Evolutionary conservation across 1,139 yeast genomes (phyloP).

Genomic region (Yamadazyma spencermartinsiae): DNA sequence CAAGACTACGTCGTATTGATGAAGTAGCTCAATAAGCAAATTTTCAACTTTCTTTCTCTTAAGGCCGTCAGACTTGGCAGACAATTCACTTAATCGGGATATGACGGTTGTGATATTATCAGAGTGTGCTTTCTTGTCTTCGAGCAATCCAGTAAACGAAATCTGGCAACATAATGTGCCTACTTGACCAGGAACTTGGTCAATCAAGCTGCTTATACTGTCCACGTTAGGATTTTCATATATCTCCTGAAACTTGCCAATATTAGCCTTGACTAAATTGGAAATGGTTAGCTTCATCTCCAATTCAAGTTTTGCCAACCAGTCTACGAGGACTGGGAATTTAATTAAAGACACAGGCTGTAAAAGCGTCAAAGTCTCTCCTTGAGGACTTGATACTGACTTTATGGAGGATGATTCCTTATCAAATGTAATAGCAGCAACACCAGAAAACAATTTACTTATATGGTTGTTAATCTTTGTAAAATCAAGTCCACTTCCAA

Average conservation of each 20-base stretch:
- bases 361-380: constrained; percentile 52
- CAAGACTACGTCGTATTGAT: constrained; percentile 48
- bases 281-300: constrained; percentile 54
- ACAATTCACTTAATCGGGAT: constrained; percentile 4
- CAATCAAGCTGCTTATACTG: constrained; percentile 12
- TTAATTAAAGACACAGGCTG: constrained; percentile 47
- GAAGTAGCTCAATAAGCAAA: constrained; percentile 65
- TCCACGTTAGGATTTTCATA: constrained; percentile 12
- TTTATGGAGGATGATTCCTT: constrained; percentile 35
- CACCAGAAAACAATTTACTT: constrained; percentile 72
- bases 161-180: constrained; percentile 59
- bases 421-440: constrained; percentile 46
- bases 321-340: constrained; percentile 52
- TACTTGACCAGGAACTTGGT: constrained; percentile 57
- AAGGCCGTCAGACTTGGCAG: constrained; percentile 26
- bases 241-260: constrained; percentile 8
- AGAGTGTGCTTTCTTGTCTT: constrained; percentile 15
- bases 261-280: constrained; percentile 13
- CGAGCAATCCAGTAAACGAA: constrained; percentile 50
- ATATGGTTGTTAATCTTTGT: constrained; percentile 58
- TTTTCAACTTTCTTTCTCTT: constrained; percentile 55
- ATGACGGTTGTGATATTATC: constrained; percentile 2
- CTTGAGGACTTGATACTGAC: constrained; percentile 61
- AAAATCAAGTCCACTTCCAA: constrained; percentile 64
- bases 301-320: constrained; percentile 63